phyloP scores from a whole-genome alignment of 2,329 filamentous ascomycete genomes.

The Pyrenophora seminiperda region DNA sequence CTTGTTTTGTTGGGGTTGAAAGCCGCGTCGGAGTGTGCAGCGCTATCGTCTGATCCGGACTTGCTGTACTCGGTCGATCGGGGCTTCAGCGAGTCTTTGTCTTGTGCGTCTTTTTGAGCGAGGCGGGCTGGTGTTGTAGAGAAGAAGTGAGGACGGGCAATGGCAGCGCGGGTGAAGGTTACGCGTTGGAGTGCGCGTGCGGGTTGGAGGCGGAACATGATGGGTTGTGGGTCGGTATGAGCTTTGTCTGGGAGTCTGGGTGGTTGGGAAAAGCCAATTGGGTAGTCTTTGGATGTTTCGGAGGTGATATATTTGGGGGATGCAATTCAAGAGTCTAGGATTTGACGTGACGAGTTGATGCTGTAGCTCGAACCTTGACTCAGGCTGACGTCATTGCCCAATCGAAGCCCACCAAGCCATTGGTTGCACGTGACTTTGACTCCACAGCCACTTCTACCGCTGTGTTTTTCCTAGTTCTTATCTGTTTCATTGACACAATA shows the following conservation, averaged over 20 bases:
- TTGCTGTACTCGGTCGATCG: conserved; percentile 70
- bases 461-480: too few species aligned
- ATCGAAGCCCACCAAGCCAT: neutral
- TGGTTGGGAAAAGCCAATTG: neutral
- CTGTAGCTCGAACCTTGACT: conserved; percentile 10
- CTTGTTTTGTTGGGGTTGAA: conserved; percentile 71
- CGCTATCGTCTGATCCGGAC: conserved; percentile 66
- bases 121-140: conserved; percentile 28
- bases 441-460: too few species aligned
- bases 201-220: conserved; percentile 35
- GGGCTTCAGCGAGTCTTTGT: conserved; percentile 66
- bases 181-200: conserved; percentile 29
- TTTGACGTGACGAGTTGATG: conserved; percentile 14
- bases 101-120: conserved; percentile 52
- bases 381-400: conserved; percentile 7
- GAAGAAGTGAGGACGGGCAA: conserved; percentile 27
- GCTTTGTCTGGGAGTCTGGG: neutral
- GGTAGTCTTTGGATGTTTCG: too few species aligned
- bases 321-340: conserved; percentile 4
- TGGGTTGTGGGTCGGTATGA: neutral
- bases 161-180: conserved; percentile 15
- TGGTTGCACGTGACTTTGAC: neutral
- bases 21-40: conserved; percentile 64
- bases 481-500: too few species aligned
- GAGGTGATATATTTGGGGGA: neutral